Evolutionary conservation across 1,284 basidiomycete genomes (phyloP).

Genomic region (Psilocybe mexicana): DNA sequence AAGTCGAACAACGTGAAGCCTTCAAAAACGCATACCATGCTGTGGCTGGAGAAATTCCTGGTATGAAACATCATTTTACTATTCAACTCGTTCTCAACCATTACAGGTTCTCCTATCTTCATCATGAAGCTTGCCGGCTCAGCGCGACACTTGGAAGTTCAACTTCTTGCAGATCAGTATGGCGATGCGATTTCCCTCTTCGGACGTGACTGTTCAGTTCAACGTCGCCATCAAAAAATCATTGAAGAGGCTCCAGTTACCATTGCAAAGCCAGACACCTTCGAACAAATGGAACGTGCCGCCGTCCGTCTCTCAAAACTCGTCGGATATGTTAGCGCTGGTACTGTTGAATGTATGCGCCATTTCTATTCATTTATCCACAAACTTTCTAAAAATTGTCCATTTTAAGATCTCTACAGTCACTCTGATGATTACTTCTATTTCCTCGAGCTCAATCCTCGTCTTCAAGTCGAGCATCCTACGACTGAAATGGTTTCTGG

Average conservation of each 20-base stretch:
- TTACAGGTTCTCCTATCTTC: slow-evolving; percentile 93
- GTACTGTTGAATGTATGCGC: slow-evolving; percentile 92
- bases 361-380: slow-evolving; percentile 1
- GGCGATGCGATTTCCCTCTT: slow-evolving; percentile 99
- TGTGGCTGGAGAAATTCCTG: slow-evolving; percentile 95
- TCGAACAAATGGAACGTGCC: slow-evolving; percentile 97
- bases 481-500: slow-evolving; percentile 99
- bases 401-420: slow-evolving; percentile 82
- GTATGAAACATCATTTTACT: slow-evolving; percentile 43
- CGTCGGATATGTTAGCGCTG: slow-evolving; percentile 98
- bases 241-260: slow-evolving; percentile 99
- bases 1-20: slow-evolving; percentile 81
- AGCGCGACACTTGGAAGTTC: slow-evolving; percentile 97
- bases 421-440: slow-evolving; percentile 93
- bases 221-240: slow-evolving; percentile 99
- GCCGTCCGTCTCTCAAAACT: slow-evolving; percentile 97
- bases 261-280: slow-evolving; percentile 88
- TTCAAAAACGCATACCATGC: slow-evolving; percentile 96
- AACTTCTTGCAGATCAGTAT: slow-evolving; percentile 98
- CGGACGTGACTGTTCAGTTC: slow-evolving; percentile 99
- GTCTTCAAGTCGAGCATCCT: slow-evolving; percentile 99
- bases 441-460: slow-evolving; percentile 99
- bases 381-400: slow-evolving; percentile 11
- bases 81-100: slow-evolving; percentile 10
- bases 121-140: slow-evolving; percentile 99